These are phyloP conservation scores for Suzukiozyma palmioleophila DNA, from an alignment of 1,139 yeast species.

Conservation along the genomic window DNA sequence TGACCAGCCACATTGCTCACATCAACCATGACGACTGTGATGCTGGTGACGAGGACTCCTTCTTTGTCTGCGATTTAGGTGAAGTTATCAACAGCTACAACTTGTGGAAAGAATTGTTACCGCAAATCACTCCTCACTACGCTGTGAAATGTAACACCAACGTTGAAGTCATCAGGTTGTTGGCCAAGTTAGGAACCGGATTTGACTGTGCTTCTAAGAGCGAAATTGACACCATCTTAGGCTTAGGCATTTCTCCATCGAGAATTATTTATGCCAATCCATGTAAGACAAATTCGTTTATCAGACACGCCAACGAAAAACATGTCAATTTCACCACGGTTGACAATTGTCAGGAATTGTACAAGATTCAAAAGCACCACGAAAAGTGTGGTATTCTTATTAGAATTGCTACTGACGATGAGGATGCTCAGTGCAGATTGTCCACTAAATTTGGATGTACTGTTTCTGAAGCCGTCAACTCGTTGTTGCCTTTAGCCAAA, in stretches of 20 bases:
- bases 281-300: slow-evolving; percentile 78
- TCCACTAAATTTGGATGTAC: slow-evolving; percentile 89
- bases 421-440: slow-evolving; percentile 79
- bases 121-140: slow-evolving; percentile 77
- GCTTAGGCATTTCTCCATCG: slow-evolving; percentile 56
- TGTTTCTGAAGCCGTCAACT: slow-evolving; percentile 45
- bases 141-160: slow-evolving; percentile 95
- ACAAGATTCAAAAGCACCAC: slow-evolving; percentile 64
- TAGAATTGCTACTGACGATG: slow-evolving; percentile 88
- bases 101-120: slow-evolving; percentile 62
- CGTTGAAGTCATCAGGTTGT: slow-evolving; percentile 48
- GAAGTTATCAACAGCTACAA: slow-evolving; percentile 57
- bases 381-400: slow-evolving; percentile 69
- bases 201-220: slow-evolving; percentile 93
- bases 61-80: slow-evolving; percentile 84
- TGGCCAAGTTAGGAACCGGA: slow-evolving; percentile 63
- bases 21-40: slow-evolving; percentile 60
- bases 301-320: slow-evolving; percentile 59
- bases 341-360: slow-evolving; percentile 82
- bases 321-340: slow-evolving; percentile 76
- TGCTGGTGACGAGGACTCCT: slow-evolving; percentile 81
- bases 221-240: slow-evolving; percentile 69
- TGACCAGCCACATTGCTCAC: slow-evolving; percentile 35
- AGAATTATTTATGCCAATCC: slow-evolving; percentile 92
- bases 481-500: slow-evolving; percentile 59